Evolutionary conservation across 1,284 basidiomycete species (phyloP), one percentile per base, ranked within the genome.

Genomic region (Moesziomyces parantarcticus): DNA sequence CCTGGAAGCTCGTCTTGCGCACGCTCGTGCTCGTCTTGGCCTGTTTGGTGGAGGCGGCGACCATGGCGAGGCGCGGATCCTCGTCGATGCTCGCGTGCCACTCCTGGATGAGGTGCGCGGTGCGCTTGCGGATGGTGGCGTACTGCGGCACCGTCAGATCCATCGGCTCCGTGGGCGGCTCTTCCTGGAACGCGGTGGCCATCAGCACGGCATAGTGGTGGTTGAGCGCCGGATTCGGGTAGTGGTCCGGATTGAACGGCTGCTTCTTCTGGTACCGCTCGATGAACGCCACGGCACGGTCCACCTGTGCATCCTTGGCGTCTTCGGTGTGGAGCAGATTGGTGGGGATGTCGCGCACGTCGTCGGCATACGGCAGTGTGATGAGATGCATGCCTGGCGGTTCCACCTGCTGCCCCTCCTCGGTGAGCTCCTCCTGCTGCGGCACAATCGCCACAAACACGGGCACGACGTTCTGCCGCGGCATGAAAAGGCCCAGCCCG

Each of bases 371-470:
- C 0, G 96, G 95, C 23, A 98, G 85, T 11, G 91, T 90, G 63
- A 97, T 91, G 52, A 98, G 87, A 85, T 98, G 93, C 83, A 99
- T 92, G 1, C 97, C 97, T 0, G 92, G 90, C 21, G 96, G 93
- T 52, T 92, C 89, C 42, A 88, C 87, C 88, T 93, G 88, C 3
- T 83, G 91, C 1, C 92, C 89, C 49, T 91, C 89, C 5, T 58
- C 50, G 36, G 87, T 85, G 34, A 88, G 88, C 84, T 96, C 93
- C 68, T 89, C 90, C 88, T 92, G 78, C 77, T 85, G 78, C 11
- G 96, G 95, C 21, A 98, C 85, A 58, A 99, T 85, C 0, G 92
- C 91, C 65, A 91, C 94, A 80, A 97, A 94, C 8, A 87, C 85
- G 1, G 95, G 95, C 4, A 89, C 87, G 3, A 89, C 86, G 79